Percentiles rank a stretch among this genome's conserved stretches.
These are phyloP conservation scores for Globisporangium perplexum DNA, from an alignment of 352 stramenopile species.

Conservation along the genomic window DNA sequence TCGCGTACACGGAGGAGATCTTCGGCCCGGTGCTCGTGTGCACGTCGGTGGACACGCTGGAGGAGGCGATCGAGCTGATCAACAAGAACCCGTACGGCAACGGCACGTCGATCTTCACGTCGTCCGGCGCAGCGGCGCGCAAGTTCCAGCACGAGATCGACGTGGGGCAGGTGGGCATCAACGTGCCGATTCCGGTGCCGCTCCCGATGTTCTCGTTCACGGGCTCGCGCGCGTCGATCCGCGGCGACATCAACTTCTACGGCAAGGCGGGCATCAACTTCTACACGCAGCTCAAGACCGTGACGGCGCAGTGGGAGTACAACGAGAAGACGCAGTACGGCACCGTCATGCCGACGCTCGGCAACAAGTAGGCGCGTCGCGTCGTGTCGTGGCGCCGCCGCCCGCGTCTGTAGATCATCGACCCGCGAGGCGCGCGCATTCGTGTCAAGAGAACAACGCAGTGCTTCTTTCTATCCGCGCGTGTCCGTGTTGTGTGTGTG, in stretches of 20 bases:
- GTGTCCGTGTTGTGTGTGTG: background rate
- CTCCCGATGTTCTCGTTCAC: conserved; percentile 98
- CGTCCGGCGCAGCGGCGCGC: conserved; percentile 87
- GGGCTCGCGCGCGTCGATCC: conserved; percentile 91
- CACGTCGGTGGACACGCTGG: conserved; percentile 90
- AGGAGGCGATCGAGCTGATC: conserved; percentile 95
- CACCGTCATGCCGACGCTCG: conserved; percentile 91
- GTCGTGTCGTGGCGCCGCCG: background rate
- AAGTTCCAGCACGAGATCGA: conserved; percentile 97
- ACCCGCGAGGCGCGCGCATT: background rate
- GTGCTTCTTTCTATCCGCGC: background rate
- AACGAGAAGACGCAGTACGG: conserved; percentile 86
- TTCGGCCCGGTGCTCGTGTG: conserved; percentile 96
- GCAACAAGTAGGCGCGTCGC: conserved; percentile 37
- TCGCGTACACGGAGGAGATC: conserved; percentile 94
- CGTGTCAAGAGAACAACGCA: background rate
- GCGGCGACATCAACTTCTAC: conserved; percentile 97
- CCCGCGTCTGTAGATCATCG: conserved; percentile 5
- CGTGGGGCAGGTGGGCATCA: conserved; percentile 95
- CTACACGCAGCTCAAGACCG: conserved; percentile 97
- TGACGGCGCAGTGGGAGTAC: conserved; percentile 96
- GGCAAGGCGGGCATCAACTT: conserved; percentile 95
- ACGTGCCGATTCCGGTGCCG: conserved; percentile 97
- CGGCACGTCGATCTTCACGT: conserved; percentile 96
- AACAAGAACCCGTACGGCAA: conserved; percentile 97